Evolutionary conservation across 805 yeast genomes (phyloP), one percentile per base, ranked within the genome.

Genomic region (Starmerella cellae): DNA sequence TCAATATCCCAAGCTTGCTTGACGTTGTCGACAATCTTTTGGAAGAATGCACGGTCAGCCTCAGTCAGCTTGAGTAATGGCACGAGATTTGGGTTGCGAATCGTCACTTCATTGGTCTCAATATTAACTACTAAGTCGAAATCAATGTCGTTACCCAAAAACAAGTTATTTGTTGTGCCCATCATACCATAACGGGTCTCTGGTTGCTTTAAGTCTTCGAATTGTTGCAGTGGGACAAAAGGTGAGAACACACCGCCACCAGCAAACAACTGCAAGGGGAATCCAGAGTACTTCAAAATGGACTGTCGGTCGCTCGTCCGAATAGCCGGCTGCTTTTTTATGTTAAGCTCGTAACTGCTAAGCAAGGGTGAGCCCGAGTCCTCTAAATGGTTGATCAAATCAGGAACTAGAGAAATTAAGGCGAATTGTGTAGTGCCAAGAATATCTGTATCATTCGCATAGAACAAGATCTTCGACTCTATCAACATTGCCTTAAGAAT

Each of bases 181-280:
- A 83, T 71, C 56, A 82, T 63, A 51, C 75, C 91, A 56, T 76
- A 75, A 28, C 69, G 64, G 0, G 87, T 71, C 39, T 69, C 71
- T 1, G 66, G 63, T 18, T 71, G 68, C 26, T 65, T 67, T 40
- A 91, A 65, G 51, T 81, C 85, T 40, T 80, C 81, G 43, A 88
- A 64, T 56, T 88, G 97, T 59, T 88, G 98, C 42, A 91, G 64
- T 0, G 97, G 94, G n/a, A 87, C 69, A 61, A 88, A 91, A 2
- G 98, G 97, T 52, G 80, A 79, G 68, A 93, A 87, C 46, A 88
- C 69, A 1, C 93, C 85, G 35, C 93, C 93, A 51, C 74, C 73
- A 38, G 84, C 84, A 61, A 91, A 91, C 1, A 85, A 60, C 52
- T 80, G 87, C 38, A 91, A 64, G 0, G 98, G 98, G 26, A 91